These are phyloP conservation scores for Beauveria asiatica DNA, from an alignment of 2,329 filamentous ascomycete genomes.

Conservation along the genomic window DNA sequence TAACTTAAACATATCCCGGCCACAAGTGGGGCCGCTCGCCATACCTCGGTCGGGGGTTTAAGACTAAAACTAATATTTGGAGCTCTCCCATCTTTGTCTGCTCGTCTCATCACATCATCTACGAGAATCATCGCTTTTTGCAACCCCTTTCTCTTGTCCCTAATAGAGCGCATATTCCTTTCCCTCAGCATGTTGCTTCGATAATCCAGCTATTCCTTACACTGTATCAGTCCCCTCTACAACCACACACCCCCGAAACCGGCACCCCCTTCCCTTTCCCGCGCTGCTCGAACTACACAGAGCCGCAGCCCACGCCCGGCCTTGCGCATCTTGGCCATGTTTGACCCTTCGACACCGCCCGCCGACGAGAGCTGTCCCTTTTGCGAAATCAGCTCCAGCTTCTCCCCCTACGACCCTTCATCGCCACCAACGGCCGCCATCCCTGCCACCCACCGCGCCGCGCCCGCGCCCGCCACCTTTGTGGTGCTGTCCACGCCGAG, in stretches of 20 bases:
- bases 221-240: not conserved
- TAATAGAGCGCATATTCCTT: not conserved
- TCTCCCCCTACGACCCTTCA: conserved; percentile 37
- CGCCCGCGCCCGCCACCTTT: conserved; percentile 38
- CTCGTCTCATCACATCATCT: not conserved
- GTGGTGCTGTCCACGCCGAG: conserved; percentile 69
- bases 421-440: conserved; percentile 32
- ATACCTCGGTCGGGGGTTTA: conserved; percentile 7
- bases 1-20: not conserved
- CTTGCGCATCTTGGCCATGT: conserved; percentile 16
- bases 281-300: too few species aligned
- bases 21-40: conserved; percentile 2
- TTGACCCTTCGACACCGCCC: conserved; percentile 26
- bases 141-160: not conserved
- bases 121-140: not conserved
- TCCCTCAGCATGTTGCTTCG: not conserved
- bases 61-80: not conserved
- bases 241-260: not conserved
- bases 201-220: not conserved
- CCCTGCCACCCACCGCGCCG: conserved; percentile 20
- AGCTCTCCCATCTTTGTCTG: not conserved
- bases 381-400: conserved; percentile 48
- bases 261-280: not conserved
- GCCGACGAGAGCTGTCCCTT: conserved; percentile 46
- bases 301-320: not conserved